These are phyloP conservation scores for Drechslera avenae DNA, from an alignment of 2,329 filamentous ascomycete genomes.

Conservation along the genomic window DNA sequence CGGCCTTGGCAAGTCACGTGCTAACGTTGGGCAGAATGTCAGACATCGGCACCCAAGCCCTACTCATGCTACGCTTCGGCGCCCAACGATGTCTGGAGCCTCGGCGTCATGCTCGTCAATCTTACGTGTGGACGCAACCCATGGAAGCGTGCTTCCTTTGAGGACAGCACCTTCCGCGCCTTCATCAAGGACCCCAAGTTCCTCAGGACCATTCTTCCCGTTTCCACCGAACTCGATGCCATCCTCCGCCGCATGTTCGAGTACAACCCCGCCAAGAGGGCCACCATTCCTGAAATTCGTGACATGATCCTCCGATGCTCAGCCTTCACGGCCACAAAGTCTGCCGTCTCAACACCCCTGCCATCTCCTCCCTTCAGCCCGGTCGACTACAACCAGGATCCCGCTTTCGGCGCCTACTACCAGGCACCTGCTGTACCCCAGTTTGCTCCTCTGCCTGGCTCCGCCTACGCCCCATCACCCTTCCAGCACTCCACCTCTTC, in stretches of 20 bases:
- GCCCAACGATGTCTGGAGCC: conserved; percentile 95
- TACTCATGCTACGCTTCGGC: conserved; percentile 84
- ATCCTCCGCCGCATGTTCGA: conserved; percentile 90
- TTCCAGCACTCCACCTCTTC: conserved; percentile 44
- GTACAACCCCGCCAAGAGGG: conserved; percentile 79
- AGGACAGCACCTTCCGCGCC: conserved; percentile 93
- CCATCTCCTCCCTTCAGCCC: conserved; percentile 53
- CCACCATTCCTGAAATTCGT: conserved; percentile 79
- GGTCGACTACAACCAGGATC: conserved; percentile 43
- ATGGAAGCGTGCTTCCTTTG: conserved; percentile 93
- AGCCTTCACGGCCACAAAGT: conserved; percentile 66
- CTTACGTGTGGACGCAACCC: conserved; percentile 97
- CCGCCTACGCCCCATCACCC: conserved; percentile 35
- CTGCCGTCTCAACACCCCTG: conserved; percentile 49
- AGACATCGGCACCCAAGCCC: conserved; percentile 73
- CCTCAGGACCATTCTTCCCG: conserved; percentile 86
- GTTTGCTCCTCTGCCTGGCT: conserved; percentile 40
- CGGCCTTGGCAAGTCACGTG: conserved; percentile 18
- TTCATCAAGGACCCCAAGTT: conserved; percentile 86
- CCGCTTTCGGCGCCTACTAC: conserved; percentile 39
- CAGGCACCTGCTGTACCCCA: conserved; percentile 35
- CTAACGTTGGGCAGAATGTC: conserved; percentile 72
- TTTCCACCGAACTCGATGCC: conserved; percentile 86
- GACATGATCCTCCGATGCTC: conserved; percentile 77
- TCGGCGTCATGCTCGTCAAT: conserved; percentile 98